Conservation (phyloP, 1,284 basidiomycete genomes). For the Polyporus tsugae region DNA sequence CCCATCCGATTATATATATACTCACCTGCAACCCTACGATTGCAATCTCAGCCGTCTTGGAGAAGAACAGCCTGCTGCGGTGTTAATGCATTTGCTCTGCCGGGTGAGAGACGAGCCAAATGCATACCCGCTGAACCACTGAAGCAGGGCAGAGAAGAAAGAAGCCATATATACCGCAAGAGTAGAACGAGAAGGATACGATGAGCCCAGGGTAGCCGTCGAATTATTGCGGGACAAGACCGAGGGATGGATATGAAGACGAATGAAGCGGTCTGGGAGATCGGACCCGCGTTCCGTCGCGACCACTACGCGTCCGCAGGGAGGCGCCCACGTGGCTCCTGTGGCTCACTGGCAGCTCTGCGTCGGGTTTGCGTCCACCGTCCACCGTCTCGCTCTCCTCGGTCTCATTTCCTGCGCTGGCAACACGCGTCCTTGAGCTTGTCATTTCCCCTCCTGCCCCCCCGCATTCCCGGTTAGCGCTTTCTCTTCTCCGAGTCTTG, state of each 20-base stretch:
- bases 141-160: slow-evolving; percentile 72
- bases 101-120: not conserved
- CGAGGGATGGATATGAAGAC: not conserved
- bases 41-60: slow-evolving; percentile 91
- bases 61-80: slow-evolving; percentile 76
- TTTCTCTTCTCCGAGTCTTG: not conserved
- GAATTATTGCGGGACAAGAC: not conserved
- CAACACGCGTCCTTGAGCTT: not conserved
- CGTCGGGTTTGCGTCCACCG: not conserved
- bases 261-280: slow-evolving; percentile 4
- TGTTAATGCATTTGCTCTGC: slow-evolving; percentile 10
- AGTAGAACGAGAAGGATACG: too few species aligned
- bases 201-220: not conserved
- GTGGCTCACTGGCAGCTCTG: too few species aligned
- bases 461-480: not conserved
- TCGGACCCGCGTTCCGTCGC: slow-evolving; percentile 25
- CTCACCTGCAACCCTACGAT: slow-evolving; percentile 91
- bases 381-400: not conserved
- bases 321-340: slow-evolving; percentile 26
- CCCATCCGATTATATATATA: too few species aligned
- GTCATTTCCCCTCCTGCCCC: not conserved
- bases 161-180: slow-evolving; percentile 54
- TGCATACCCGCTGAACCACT: slow-evolving; percentile 71
- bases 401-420: not conserved
- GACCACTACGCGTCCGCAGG: slow-evolving; percentile 13